Evolutionary conservation across 768 basidiomycete species (phyloP), one percentile per base, ranked within the genome.

Genomic region (Boletus sp.): DNA sequence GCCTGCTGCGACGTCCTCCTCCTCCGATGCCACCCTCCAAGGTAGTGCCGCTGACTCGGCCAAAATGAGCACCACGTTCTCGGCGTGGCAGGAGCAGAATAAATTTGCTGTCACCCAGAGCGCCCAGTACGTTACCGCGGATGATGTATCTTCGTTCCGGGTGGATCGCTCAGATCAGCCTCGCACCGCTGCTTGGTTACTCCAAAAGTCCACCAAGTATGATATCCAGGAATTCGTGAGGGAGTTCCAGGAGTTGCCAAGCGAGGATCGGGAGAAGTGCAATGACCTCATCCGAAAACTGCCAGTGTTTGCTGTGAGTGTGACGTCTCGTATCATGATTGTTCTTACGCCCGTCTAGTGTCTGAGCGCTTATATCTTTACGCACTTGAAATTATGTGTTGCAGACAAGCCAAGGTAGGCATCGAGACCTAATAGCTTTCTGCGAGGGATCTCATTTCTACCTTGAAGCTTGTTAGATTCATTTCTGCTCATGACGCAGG

Each of bases 151-250:
- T 29, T 47, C 56, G 1, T 68, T 70, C 53, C 64, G 58, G 8
- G 64, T 68, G 15, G 57, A 66, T 47, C 66, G 66, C 28, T 62
- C 64, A 1, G 64, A 70, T 51, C 58, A 54, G 15, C 70, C 70
- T n/a, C 59, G 49, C 35, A 64, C 54, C 3, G 49, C 66, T 9
- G 63, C 64, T 12, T 46, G 50, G 49, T 47, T 40, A 1, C 66
- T 72, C 28, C 61, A 54, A 28, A 65, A 66, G 18, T 55, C 63
- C 36, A 63, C 48, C 42, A 65, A 61, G 48, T 65, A 58, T 11
- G 66, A 70, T 15, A 51, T 67, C 4, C 61, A 45, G 32, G 64
- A 60, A 33, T 56, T 70, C 39, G 60, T 70, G 40, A 24, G 51
- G 46, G 51, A 36, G 28, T 64, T 64, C 14, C 49, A 49, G 50